Percentiles rank a stretch among this genome's conserved stretches.
phyloP scores from a whole-genome alignment of 2,329 filamentous ascomycete genomes.

The Penicillium capsulatum region DNA sequence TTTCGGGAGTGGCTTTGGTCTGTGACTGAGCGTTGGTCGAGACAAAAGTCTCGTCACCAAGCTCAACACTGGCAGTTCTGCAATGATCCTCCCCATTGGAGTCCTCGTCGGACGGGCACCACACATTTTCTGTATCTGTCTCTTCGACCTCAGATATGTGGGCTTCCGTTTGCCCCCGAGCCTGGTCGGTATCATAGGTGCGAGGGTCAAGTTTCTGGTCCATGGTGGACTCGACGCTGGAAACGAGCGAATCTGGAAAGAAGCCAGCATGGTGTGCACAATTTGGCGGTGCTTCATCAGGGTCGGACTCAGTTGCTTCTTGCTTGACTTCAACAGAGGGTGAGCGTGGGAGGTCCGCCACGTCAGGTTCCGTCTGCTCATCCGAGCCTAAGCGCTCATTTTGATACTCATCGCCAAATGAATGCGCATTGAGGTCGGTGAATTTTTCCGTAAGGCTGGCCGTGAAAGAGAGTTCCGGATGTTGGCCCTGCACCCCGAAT shows the following conservation, averaged over 20 bases:
- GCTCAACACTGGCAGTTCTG: constrained; percentile 37
- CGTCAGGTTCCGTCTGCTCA: not conserved
- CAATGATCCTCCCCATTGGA: constrained; percentile 19
- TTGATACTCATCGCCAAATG: constrained; percentile 12
- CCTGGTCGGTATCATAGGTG: not conserved
- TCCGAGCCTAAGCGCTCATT: not conserved
- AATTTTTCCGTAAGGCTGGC: constrained; percentile 24
- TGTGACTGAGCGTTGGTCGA: constrained; percentile 2
- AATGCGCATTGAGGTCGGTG: constrained; percentile 23
- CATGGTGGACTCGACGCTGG: not conserved
- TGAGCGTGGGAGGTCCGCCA: not conserved
- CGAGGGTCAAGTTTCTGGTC: not conserved
- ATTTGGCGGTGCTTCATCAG: not conserved
- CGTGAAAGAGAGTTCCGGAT: constrained; percentile 22
- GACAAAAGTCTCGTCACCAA: constrained; percentile 28
- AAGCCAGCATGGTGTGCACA: not conserved
- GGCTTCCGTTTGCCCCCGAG: not conserved
- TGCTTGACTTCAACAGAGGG: constrained; percentile 7
- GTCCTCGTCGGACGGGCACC: not conserved
- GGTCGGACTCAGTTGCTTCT: constrained; percentile 4
- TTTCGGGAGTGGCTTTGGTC: not conserved
- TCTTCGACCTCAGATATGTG: too few relatives aligned
- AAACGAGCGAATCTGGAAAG: not conserved
- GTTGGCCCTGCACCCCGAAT: not conserved
- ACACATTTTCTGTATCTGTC: too few relatives aligned